Conservation (phyloP, 1,284 basidiomycete species). For the Leccinum fuscescens region DNA sequence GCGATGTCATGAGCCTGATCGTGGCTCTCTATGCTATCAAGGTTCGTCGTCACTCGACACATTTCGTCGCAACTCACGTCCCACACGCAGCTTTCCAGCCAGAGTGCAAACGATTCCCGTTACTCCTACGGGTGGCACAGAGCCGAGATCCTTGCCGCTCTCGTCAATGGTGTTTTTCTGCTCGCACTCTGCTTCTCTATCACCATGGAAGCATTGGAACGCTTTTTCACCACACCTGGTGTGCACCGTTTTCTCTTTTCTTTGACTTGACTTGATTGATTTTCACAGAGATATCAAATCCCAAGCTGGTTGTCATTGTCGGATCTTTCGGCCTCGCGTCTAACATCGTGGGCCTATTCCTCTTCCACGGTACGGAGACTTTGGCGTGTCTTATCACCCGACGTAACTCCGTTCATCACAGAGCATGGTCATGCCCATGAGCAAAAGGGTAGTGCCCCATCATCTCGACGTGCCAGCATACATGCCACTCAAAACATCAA, state of each 20-base stretch:
- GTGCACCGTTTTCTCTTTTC: conserved; percentile 20
- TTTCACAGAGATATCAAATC: conserved; percentile 81
- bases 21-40: conserved; percentile 98
- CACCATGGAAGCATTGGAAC: conserved; percentile 87
- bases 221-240: conserved; percentile 87
- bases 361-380: conserved; percentile 82
- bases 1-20: conserved; percentile 91
- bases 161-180: conserved; percentile 96
- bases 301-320: conserved; percentile 87
- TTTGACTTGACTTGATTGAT: conserved; percentile 10
- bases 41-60: conserved; percentile 40
- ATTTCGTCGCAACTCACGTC: conserved; percentile 1
- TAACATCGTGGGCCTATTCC: conserved; percentile 90
- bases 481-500: conserved; percentile 14
- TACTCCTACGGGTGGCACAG: conserved; percentile 98
- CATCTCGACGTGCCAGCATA: conserved; percentile 32
- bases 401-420: conserved; percentile 30
- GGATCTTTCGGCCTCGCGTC: conserved; percentile 88
- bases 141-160: conserved; percentile 95
- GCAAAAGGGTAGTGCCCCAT: conserved; percentile 29
- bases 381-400: not conserved
- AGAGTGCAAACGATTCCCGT: conserved; percentile 48
- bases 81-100: conserved; percentile 51
- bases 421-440: conserved; percentile 72
- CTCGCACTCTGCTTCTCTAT: conserved; percentile 96